Evolutionary conservation across 139 green algal genomes (phyloP).

Genomic region (Yamagishiella unicocca): DNA sequence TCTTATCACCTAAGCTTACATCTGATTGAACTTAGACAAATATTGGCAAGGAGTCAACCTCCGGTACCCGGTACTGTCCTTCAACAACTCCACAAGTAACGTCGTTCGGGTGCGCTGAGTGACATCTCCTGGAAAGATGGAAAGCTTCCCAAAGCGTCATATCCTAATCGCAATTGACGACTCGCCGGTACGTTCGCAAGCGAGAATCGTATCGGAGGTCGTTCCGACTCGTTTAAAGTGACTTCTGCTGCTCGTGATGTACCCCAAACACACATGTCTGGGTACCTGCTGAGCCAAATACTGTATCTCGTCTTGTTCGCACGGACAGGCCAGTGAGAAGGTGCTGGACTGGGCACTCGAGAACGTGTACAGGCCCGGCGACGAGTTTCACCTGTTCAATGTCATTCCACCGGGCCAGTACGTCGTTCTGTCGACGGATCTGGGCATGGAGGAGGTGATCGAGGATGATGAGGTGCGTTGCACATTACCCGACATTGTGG

Average conservation of each 20-base stretch:
- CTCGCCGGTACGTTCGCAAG: background rate
- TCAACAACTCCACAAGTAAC: too few relatives aligned
- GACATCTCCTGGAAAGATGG: background rate
- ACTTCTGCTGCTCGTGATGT: too few relatives aligned
- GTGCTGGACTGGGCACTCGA: slow-evolving; percentile 36
- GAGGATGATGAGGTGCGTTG: slow-evolving; percentile 45
- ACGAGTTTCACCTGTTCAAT: slow-evolving; percentile 42
- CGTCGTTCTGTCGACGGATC: slow-evolving; percentile 47
- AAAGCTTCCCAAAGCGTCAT: slow-evolving; percentile 43
- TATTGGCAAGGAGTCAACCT: too few relatives aligned
- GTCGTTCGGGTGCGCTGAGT: too few relatives aligned
- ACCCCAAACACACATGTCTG: too few relatives aligned
- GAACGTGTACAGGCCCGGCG: slow-evolving; percentile 16
- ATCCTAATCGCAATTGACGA: slow-evolving; percentile 38
- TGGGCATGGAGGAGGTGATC: slow-evolving; percentile 51
- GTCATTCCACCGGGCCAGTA: slow-evolving; percentile 47
- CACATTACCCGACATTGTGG: too few relatives aligned
- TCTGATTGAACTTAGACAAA: too few relatives aligned
- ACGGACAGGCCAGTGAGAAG: slow-evolving; percentile 7
- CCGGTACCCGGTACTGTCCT: too few relatives aligned
- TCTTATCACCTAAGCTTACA: too few relatives aligned
- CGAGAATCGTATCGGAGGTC: too few relatives aligned
- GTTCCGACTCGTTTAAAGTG: too few relatives aligned
- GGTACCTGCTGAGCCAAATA: background rate
- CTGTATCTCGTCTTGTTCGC: background rate